Evolutionary conservation across 441 rosid species (phyloP), one percentile per base, ranked within the genome.

Genomic region (Caryocar brasiliense): DNA sequence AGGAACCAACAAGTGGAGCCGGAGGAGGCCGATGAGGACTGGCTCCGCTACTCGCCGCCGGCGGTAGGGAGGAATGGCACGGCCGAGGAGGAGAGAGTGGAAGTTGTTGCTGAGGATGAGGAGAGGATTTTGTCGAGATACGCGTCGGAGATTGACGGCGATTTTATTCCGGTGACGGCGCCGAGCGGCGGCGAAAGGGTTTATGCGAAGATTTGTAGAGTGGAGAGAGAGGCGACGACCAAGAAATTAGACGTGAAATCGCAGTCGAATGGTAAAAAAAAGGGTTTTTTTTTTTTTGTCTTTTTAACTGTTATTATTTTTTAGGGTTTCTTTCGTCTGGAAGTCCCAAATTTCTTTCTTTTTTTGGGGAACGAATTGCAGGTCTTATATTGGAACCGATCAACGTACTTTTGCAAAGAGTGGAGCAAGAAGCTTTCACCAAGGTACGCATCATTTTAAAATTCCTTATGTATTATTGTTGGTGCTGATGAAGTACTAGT

Each of bases 141-240:
- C 35, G 79, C 78, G 30, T 83, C 87, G 4, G 68, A 76, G 73
- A 86, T 93, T 20, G 82, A 89, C 15, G 97, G 99, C 6, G 95
- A 81, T 38, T 89, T 77, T 30, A 8, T 93, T 49, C 91, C 97
- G 0, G 75, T 93, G 39, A 93, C 97, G 2, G 93, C 86, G 7
- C 95, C 96, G 0, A 67, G 70, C 33, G 81, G 88, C 19, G 93
- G 95, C 17, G 86, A 86, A 26, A 79, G 95, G 78, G 90, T 93
- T 71, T 93, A 88, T 48, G 87, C 81, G 10, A 93, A 78, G 77
- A 65, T 93, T 26, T 73, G 72, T 54, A 58, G 85, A 61, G 54
- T 65, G 41, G 68, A 68, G 54, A 62, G 54, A 38, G 85, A 76
- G 29, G 75, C 55, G 42, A 54, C 42, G 21, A 44, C 46, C 49